These are phyloP conservation scores for Tillandsia leiboldiana DNA, from an alignment of 176 grass and related monocot species.

Conservation along the genomic window DNA sequence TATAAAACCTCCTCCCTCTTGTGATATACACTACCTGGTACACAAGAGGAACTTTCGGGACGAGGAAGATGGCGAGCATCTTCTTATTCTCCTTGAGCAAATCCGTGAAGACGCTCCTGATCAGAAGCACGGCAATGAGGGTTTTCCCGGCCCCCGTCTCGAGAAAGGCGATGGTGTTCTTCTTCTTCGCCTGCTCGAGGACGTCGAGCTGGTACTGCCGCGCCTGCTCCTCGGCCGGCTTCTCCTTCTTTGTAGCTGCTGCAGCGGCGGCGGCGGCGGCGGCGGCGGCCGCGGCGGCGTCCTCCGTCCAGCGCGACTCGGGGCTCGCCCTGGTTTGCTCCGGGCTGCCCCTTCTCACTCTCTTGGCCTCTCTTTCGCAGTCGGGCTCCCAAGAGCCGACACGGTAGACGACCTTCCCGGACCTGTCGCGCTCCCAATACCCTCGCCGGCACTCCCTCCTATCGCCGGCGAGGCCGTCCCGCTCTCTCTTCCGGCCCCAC, in stretches of 20 bases:
- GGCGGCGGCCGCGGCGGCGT: neutral
- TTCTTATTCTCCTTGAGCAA: slow-evolving; percentile 80
- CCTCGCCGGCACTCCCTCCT: slow-evolving; percentile 51
- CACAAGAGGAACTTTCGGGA: slow-evolving; percentile 96
- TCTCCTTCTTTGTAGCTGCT: slow-evolving; percentile 32
- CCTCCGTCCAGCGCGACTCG: slow-evolving; percentile 23
- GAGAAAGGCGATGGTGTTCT: slow-evolving; percentile 86
- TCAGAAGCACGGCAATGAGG: slow-evolving; percentile 83
- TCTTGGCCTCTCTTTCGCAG: slow-evolving; percentile 47
- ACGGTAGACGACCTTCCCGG: slow-evolving; percentile 81
- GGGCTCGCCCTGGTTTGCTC: slow-evolving; percentile 16
- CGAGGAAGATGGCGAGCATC: slow-evolving; percentile 83
- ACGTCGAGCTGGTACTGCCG: slow-evolving; percentile 94
- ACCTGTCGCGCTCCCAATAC: slow-evolving; percentile 81
- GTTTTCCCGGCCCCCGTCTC: slow-evolving; percentile 89
- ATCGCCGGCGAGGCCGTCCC: slow-evolving; percentile 27
- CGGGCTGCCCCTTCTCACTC: slow-evolving; percentile 16
- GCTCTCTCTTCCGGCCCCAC: slow-evolving; percentile 56
- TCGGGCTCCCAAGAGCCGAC: slow-evolving; percentile 73
- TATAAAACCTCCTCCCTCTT: neutral
- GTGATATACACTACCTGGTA: slow-evolving; percentile 52
- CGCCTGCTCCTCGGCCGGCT: slow-evolving; percentile 70
- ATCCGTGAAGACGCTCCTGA: slow-evolving; percentile 51
- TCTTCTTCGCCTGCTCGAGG: slow-evolving; percentile 88
- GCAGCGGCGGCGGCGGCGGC: neutral